Conservation (phyloP, 1,284 basidiomycete species). For the Phellinidium pouzarii region DNA sequence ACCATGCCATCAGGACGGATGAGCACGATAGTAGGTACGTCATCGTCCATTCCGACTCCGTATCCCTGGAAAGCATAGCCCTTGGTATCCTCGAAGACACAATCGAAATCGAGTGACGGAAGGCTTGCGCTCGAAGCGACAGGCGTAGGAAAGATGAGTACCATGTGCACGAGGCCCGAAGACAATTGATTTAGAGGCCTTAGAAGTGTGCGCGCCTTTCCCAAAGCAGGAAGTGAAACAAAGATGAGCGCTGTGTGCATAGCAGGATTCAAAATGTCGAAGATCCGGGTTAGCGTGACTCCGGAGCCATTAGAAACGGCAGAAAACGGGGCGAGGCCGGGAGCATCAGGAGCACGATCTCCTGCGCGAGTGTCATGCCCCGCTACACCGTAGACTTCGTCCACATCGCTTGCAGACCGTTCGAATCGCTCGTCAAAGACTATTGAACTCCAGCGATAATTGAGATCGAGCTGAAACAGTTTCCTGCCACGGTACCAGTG, state of each 20-base stretch:
- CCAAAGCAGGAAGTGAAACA: not conserved
- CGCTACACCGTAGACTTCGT: constrained; percentile 2
- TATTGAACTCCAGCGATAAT: constrained; percentile 21
- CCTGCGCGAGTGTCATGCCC: not conserved
- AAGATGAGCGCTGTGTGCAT: constrained; percentile 20
- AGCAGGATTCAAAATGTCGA: constrained; percentile 19
- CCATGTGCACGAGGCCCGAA: constrained; percentile 3
- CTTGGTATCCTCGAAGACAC: constrained; percentile 31
- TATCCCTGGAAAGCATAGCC: constrained; percentile 35
- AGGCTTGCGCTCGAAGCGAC: not conserved
- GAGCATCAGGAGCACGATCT: constrained; percentile 8
- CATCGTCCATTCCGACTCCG: constrained; percentile 20
- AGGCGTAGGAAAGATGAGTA: constrained; percentile 6
- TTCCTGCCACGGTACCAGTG: constrained; percentile 6
- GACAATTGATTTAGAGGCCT: not conserved
- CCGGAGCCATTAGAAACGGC: not conserved
- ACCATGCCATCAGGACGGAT: constrained; percentile 37
- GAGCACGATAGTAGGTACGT: constrained; percentile 29
- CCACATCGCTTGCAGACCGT: not conserved
- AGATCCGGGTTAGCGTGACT: constrained; percentile 11
- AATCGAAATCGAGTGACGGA: constrained; percentile 20
- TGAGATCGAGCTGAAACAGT: constrained; percentile 19
- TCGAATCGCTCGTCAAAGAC: constrained; percentile 15
- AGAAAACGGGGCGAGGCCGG: not conserved
- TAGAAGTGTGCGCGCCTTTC: not conserved